phyloP scores from a whole-genome alignment of 164 flowering plant species.

The Umbellularia californica region DNA sequence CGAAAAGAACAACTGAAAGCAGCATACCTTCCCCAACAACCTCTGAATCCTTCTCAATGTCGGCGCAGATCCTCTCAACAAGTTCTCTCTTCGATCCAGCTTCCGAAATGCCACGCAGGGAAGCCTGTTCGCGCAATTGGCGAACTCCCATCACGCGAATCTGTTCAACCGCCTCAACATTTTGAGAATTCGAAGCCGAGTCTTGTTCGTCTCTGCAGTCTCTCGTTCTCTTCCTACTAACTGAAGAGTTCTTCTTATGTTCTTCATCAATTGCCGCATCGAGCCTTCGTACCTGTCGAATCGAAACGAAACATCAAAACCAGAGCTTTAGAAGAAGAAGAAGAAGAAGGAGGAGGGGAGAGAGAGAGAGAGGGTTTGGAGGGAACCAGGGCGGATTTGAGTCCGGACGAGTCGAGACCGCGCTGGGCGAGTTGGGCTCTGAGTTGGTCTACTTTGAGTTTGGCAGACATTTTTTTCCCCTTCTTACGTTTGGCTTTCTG shows the following conservation, averaged over 20 bases:
- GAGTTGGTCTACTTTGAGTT: conserved; percentile 62
- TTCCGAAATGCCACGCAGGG: conserved; percentile 33
- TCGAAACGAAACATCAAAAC: background rate
- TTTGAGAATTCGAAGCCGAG: conserved; percentile 17
- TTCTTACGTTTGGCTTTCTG: no score
- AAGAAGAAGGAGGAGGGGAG: background rate
- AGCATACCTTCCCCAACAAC: conserved; percentile 18
- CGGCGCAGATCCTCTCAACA: conserved; percentile 42
- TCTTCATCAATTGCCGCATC: conserved; percentile 32
- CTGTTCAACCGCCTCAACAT: conserved; percentile 32
- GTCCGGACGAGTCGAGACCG: conserved; percentile 57
- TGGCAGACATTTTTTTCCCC: conserved; percentile 33
- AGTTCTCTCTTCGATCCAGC: conserved; percentile 56
- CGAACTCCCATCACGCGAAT: conserved; percentile 38
- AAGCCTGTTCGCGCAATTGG: conserved; percentile 53
- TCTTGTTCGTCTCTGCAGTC: conserved; percentile 16
- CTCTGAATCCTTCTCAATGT: conserved; percentile 13
- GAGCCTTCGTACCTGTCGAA: conserved; percentile 47
- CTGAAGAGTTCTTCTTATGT: background rate
- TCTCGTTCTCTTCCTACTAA: conserved; percentile 24
- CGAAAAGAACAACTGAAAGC: no score
- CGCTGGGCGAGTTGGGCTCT: conserved; percentile 49
- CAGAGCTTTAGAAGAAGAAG: background rate
- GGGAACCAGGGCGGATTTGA: conserved; percentile 40
- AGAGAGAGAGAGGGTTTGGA: background rate